Conservation (phyloP, 352 stramenopile species). For the Stephanocyclus meneghinianus region DNA sequence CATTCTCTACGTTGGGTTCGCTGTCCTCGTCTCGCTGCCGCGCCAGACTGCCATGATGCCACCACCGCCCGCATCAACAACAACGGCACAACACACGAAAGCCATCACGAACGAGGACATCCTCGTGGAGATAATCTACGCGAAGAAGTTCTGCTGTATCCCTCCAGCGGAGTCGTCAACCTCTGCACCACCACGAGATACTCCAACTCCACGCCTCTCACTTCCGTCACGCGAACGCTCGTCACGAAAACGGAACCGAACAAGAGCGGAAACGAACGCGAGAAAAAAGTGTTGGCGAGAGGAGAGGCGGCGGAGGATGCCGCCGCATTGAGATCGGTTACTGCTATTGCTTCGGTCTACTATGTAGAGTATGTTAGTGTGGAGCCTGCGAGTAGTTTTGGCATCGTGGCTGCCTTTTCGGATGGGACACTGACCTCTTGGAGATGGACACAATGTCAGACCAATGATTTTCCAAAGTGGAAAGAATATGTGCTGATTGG, state of each 20-base stretch:
- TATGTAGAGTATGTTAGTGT: neutral
- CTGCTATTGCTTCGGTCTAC: slow-evolving; percentile 19
- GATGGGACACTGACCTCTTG: slow-evolving; percentile 71
- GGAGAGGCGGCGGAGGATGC: slow-evolving; percentile 35
- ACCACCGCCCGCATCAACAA: neutral
- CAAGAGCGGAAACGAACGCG: neutral
- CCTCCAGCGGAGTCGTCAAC: slow-evolving; percentile 68
- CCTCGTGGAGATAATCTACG: neutral
- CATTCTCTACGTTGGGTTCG: slow-evolving; percentile 60
- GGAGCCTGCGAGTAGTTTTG: slow-evolving; percentile 8
- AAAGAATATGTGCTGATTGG: slow-evolving; percentile 53
- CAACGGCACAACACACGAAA: neutral
- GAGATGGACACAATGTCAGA: neutral
- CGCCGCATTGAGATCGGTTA: slow-evolving; percentile 13
- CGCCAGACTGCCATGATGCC: slow-evolving; percentile 8
- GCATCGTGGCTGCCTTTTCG: slow-evolving; percentile 57
- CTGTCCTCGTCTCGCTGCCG: neutral
- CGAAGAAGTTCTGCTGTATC: slow-evolving; percentile 50
- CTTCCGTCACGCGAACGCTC: slow-evolving; percentile 18
- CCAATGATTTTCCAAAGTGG: slow-evolving; percentile 23
- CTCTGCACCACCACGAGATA: slow-evolving; percentile 34
- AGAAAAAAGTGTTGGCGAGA: slow-evolving; percentile 31
- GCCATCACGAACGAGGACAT: neutral
- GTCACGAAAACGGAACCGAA: slow-evolving; percentile 20
- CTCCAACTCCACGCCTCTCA: slow-evolving; percentile 32